These are phyloP conservation scores for Lupinus albus DNA, from an alignment of 306 rosid genomes.

Conservation along the genomic window DNA sequence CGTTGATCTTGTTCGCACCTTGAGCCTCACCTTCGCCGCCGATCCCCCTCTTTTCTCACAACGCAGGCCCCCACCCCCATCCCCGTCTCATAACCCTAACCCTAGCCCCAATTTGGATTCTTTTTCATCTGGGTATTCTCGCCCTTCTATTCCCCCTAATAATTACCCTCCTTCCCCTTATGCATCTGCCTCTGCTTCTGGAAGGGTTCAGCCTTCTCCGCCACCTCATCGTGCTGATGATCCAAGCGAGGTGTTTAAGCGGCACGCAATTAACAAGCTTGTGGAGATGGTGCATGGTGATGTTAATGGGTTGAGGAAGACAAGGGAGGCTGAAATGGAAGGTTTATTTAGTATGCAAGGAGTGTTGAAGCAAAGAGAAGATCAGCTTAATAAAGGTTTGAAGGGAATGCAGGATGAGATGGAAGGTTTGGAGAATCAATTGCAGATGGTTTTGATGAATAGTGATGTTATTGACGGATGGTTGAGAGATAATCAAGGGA, in stretches of 20 bases:
- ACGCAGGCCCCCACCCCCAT: constrained; percentile 55
- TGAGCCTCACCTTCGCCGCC: constrained; percentile 58
- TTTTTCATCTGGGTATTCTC: constrained; percentile 43
- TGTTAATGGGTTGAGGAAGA: constrained; percentile 58
- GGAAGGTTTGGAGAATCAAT: constrained; percentile 85
- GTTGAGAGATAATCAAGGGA: constrained; percentile 78
- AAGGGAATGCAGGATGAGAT: constrained; percentile 79
- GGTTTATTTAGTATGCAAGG: constrained; percentile 65
- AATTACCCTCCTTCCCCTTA: constrained; percentile 80
- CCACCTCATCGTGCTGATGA: constrained; percentile 53
- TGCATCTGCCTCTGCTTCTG: constrained; percentile 41
- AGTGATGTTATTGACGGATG: constrained; percentile 75
- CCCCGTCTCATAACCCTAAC: constrained; percentile 37
- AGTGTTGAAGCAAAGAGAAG: constrained; percentile 69
- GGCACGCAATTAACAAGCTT: constrained; percentile 74
- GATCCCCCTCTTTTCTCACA: constrained; percentile 91
- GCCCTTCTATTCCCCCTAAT: constrained; percentile 60
- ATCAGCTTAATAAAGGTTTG: constrained; percentile 57
- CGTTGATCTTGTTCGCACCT: constrained; percentile 57
- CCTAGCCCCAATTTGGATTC: constrained; percentile 39
- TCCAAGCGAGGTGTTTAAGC: constrained; percentile 65
- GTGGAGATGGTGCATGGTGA: constrained; percentile 74
- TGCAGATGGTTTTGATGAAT: constrained; percentile 92
- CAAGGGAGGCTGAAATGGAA: constrained; percentile 76
- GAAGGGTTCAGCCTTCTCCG: constrained; percentile 36